Percentiles rank a stretch among this genome's conserved stretches.
Conservation (phyloP, 2,329 filamentous ascomycete species). For the Fusarium oxysporum region DNA sequence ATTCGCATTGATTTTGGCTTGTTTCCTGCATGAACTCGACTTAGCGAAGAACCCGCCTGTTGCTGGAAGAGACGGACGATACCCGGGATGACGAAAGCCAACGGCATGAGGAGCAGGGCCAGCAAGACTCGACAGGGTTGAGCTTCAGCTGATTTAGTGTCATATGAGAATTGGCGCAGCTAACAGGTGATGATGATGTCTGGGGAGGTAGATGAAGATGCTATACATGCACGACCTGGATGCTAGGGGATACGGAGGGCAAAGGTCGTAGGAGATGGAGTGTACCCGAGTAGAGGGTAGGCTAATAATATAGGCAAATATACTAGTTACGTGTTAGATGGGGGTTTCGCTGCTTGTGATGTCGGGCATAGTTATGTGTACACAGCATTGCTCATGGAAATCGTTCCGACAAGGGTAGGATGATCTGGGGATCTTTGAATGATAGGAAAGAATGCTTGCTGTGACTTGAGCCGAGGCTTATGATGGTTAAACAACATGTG, state of each 20-base stretch:
- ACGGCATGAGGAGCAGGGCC: conserved; percentile 34
- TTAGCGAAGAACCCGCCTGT: conserved; percentile 37
- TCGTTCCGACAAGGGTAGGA: neutral
- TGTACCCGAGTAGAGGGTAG: conserved; percentile 16
- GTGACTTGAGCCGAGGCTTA: conserved; percentile 26
- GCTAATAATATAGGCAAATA: conserved; percentile 41
- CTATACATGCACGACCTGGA: conserved; percentile 36
- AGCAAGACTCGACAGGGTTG: conserved; percentile 27
- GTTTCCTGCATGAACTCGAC: conserved; percentile 43
- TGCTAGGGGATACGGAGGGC: conserved; percentile 6
- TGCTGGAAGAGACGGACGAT: conserved; percentile 44
- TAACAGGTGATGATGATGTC: conserved; percentile 16
- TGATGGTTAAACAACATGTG: conserved; percentile 18
- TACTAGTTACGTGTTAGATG: conserved; percentile 21
- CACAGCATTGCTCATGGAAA: neutral
- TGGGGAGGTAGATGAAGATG: conserved; percentile 21
- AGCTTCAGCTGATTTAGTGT: conserved; percentile 18
- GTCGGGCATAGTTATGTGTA: neutral
- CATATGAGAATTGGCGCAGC: conserved; percentile 5
- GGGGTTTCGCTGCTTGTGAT: neutral
- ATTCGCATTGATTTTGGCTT: conserved; percentile 37
- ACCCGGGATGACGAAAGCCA: conserved; percentile 42
- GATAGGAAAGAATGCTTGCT: neutral
- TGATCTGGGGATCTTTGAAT: neutral
- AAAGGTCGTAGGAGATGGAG: conserved; percentile 8